Conservation (phyloP, 768 basidiomycete genomes). For the Chalciporus sphaerocephalus region DNA sequence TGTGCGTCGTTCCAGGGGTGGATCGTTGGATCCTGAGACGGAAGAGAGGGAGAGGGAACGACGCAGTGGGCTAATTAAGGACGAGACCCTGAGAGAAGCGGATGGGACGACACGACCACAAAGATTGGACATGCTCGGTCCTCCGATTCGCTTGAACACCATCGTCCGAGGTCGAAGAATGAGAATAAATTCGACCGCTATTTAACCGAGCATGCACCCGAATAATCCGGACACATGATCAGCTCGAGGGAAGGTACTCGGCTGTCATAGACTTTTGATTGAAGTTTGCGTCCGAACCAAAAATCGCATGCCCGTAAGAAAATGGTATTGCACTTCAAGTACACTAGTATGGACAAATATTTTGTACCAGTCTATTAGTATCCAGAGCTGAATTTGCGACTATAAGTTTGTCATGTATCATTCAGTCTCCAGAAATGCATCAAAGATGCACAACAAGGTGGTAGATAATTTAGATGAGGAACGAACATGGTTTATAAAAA, state of each 20-base stretch:
- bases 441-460: slow-evolving; percentile 6
- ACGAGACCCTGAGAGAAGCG: slow-evolving; percentile 4
- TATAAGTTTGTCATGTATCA: background rate
- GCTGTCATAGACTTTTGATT: too few relatives aligned
- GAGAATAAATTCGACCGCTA: too few relatives aligned
- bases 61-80: slow-evolving; percentile 6
- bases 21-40: slow-evolving; percentile 53
- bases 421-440: background rate
- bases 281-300: too few relatives aligned
- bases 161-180: slow-evolving; percentile 2
- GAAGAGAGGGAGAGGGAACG: slow-evolving; percentile 43
- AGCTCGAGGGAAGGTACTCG: background rate
- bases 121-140: background rate
- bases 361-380: too few relatives aligned
- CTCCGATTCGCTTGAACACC: slow-evolving; percentile 1
- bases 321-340: background rate
- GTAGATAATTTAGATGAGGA: slow-evolving; percentile 20
- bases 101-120: background rate
- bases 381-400: background rate
- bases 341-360: too few relatives aligned
- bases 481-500: slow-evolving; percentile 20
- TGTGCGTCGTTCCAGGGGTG: slow-evolving; percentile 53
- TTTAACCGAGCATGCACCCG: too few relatives aligned
- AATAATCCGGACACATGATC: background rate
- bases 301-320: background rate